Percentiles rank a stretch among this genome's conserved stretches.
Conservation (phyloP, 768 basidiomycete genomes). For the Imleria badia region DNA sequence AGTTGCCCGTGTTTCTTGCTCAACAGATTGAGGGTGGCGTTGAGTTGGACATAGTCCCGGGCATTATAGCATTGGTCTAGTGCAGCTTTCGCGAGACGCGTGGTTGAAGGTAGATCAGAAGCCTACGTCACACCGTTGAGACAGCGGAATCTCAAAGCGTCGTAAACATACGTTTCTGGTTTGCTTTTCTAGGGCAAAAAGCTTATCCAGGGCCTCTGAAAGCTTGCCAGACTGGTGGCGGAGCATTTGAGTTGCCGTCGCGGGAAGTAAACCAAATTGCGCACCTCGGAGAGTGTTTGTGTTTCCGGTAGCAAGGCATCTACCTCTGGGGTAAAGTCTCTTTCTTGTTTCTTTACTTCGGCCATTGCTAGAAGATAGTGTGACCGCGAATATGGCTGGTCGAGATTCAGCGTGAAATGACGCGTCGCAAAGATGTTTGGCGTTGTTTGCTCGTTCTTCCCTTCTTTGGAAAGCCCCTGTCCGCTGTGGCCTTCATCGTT, state of each 20-base stretch:
- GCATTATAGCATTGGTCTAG: constrained; percentile 71
- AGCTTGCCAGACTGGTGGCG: constrained; percentile 68
- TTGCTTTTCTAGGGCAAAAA: constrained; percentile 90
- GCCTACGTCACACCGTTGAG: constrained; percentile 53
- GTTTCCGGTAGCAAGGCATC: constrained; percentile 71
- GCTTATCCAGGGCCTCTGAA: constrained; percentile 86
- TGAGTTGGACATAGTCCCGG: constrained; percentile 67
- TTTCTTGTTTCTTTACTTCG: constrained; percentile 81
- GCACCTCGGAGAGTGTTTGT: constrained; percentile 68
- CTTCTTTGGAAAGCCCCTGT: constrained; percentile 26
- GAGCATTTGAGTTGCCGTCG: constrained; percentile 8
- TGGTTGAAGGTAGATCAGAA: constrained; percentile 90
- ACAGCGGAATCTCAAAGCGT: neutral
- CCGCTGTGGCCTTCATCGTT: neutral
- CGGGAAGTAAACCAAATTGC: constrained; percentile 13
- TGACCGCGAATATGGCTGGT: constrained; percentile 42
- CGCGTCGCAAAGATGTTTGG: constrained; percentile 63
- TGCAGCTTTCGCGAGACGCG: constrained; percentile 75
- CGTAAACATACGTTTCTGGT: constrained; percentile 79
- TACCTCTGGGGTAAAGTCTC: constrained; percentile 85
- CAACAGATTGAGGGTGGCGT: constrained; percentile 63
- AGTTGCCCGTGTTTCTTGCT: constrained; percentile 98
- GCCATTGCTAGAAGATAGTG: constrained; percentile 58
- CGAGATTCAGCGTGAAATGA: constrained; percentile 39
- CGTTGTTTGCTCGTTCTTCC: constrained; percentile 32